Percentiles rank a stretch among this genome's conserved stretches.
These are phyloP conservation scores for Penicillium herquei DNA, from an alignment of 495 filamentous ascomycete species.

Conservation along the genomic window DNA sequence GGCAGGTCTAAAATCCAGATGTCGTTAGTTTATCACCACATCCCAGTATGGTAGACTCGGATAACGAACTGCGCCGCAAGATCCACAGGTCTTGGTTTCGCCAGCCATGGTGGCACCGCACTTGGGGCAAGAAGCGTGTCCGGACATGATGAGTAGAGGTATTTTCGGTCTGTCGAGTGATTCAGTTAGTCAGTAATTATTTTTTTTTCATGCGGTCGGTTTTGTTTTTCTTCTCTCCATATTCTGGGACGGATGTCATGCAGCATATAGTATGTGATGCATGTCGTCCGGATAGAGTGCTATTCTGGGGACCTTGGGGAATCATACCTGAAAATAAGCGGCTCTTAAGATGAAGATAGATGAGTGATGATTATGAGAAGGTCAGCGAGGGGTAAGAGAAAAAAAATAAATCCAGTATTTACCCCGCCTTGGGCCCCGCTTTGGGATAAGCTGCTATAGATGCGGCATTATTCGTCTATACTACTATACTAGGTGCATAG, in stretches of 20 bases:
- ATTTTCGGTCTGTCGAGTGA: background rate
- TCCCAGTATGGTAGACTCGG: background rate
- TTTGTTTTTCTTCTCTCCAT: background rate
- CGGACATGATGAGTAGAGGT: conserved; percentile 20
- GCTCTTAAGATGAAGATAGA: background rate
- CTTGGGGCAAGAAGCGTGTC: conserved; percentile 36
- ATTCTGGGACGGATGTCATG: background rate
- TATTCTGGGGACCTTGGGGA: too few species aligned
- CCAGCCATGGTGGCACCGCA: conserved; percentile 28
- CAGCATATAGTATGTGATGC: background rate
- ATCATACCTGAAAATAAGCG: background rate
- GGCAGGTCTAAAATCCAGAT: conserved; percentile 28
- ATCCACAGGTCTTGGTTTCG: conserved; percentile 33
- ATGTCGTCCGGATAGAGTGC: background rate
- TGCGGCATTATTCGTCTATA: too few species aligned
- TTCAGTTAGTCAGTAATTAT: background rate
- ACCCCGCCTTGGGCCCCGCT: conserved; percentile 21
- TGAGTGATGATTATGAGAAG: conserved; percentile 12
- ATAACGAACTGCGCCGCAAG: conserved; percentile 37
- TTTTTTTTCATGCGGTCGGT: too few species aligned
- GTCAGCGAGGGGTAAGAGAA: conserved; percentile 12
- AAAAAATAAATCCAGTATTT: conserved; percentile 3
- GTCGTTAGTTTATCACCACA: conserved; percentile 13
- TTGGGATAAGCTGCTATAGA: background rate
- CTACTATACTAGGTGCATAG: too few species aligned